Conservation (phyloP, 768 basidiomycete genomes). For the Podaxis sp. region DNA sequence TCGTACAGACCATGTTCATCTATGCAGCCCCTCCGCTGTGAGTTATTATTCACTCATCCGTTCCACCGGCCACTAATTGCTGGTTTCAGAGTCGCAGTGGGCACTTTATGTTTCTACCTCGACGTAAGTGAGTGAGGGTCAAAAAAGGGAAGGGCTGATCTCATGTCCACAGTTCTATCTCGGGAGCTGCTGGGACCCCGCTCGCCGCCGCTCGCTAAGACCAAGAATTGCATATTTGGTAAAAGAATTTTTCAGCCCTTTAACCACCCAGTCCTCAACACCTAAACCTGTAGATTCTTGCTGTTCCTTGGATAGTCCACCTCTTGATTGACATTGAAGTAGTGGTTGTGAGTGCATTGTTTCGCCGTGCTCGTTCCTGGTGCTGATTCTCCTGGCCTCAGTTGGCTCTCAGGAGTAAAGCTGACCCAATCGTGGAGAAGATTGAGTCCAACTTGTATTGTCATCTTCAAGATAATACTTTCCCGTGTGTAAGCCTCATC, state of each 20-base stretch:
- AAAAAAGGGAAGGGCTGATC: too few relatives aligned
- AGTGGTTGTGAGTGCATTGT: slow-evolving; percentile 5
- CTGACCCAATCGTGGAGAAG: slow-evolving; percentile 1
- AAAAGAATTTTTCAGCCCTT: not conserved
- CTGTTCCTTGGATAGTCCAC: slow-evolving; percentile 9
- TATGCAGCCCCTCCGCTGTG: slow-evolving; percentile 11
- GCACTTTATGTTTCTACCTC: slow-evolving; percentile 10
- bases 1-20: too few relatives aligned
- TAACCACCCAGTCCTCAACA: too few relatives aligned
- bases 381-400: not conserved
- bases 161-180: slow-evolving; percentile 1
- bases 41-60: not conserved
- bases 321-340: slow-evolving; percentile 7
- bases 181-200: slow-evolving; percentile 7
- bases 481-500: not conserved
- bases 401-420: slow-evolving; percentile 2
- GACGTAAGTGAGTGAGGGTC: not conserved
- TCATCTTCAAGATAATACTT: slow-evolving; percentile 6
- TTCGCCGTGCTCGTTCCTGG: not conserved
- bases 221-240: not conserved
- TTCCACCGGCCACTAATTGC: not conserved
- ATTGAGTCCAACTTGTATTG: slow-evolving; percentile 11
- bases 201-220: not conserved
- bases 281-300: not conserved
- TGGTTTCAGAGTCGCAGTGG: slow-evolving; percentile 6